Conservation (phyloP, 208 protist genomes). For the Polymyxa betae region DNA sequence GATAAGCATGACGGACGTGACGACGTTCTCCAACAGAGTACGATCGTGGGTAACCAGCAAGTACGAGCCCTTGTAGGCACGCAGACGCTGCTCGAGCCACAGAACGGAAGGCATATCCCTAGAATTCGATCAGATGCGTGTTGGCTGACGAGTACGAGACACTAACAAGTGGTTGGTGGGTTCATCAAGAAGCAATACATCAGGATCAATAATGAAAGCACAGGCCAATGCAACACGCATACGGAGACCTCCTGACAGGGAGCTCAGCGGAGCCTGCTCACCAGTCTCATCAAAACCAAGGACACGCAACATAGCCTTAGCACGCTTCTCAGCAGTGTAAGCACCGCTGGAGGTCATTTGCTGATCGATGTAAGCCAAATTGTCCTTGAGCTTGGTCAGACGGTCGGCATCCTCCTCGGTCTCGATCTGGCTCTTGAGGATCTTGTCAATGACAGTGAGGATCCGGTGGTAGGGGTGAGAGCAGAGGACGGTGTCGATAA, state of each 20-base stretch:
- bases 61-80: conserved; percentile 60
- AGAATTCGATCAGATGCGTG: conserved; percentile 64
- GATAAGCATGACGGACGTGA: conserved; percentile 54
- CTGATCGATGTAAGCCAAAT: conserved; percentile 50
- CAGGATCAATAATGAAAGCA: conserved; percentile 54
- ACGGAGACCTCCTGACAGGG: conserved; percentile 53
- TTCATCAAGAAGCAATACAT: conserved; percentile 66
- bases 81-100: conserved; percentile 56
- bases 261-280: conserved; percentile 9
- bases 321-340: conserved; percentile 8
- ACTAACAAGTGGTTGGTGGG: conserved; percentile 67
- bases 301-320: conserved; percentile 19
- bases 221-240: conserved; percentile 55
- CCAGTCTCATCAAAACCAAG: conserved; percentile 42
- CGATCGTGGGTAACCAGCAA: conserved; percentile 63
- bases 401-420: background rate
- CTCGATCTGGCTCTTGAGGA: conserved; percentile 30
- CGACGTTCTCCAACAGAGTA: conserved; percentile 59
- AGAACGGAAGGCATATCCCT: conserved; percentile 66
- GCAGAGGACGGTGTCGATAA: conserved; percentile 41
- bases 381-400: conserved; percentile 45
- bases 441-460: background rate
- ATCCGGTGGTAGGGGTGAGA: conserved; percentile 31
- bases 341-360: background rate
- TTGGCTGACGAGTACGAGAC: conserved; percentile 31